A percentile compares a stretch with the other conserved stretches of the same genome.
Conservation (phyloP, 169 alveolate genomes). For the Cryptosporidium felis region DNA sequence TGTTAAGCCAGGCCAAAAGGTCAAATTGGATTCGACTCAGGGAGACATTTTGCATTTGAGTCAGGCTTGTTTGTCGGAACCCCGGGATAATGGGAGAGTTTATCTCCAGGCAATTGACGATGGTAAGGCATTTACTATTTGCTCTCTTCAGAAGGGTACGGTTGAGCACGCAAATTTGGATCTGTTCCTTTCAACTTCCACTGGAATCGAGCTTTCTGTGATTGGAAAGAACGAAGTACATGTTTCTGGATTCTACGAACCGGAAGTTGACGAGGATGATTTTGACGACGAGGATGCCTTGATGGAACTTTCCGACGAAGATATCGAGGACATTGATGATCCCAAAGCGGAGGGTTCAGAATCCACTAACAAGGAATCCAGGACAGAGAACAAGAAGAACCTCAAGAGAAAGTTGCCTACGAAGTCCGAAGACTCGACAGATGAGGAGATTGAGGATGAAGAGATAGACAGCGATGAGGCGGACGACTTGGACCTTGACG, state of each 20-base stretch:
- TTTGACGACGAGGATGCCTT: slow-evolving; percentile 76
- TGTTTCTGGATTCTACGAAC: slow-evolving; percentile 88
- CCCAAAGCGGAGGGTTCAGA: no score
- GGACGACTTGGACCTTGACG: slow-evolving; percentile 76
- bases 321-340: slow-evolving; percentile 71
- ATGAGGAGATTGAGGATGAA: slow-evolving; percentile 75
- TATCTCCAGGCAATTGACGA: slow-evolving; percentile 87
- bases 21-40: slow-evolving; percentile 74
- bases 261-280: slow-evolving; percentile 76
- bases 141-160: slow-evolving; percentile 87
- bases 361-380: no score
- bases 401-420: slow-evolving; percentile 45
- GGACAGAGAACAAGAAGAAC: not conserved
- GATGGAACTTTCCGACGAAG: slow-evolving; percentile 75
- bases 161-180: slow-evolving; percentile 85
- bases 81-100: slow-evolving; percentile 83
- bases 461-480: slow-evolving; percentile 80
- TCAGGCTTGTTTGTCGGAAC: slow-evolving; percentile 87
- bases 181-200: slow-evolving; percentile 83
- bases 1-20: slow-evolving; percentile 75
- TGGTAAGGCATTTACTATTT: slow-evolving; percentile 80
- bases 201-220: slow-evolving; percentile 81
- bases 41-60: slow-evolving; percentile 83
- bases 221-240: slow-evolving; percentile 89
- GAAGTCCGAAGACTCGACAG: slow-evolving; percentile 67